These are phyloP conservation scores for Daedaleopsis nitida DNA, from an alignment of 768 basidiomycete genomes.

Conservation along the genomic window DNA sequence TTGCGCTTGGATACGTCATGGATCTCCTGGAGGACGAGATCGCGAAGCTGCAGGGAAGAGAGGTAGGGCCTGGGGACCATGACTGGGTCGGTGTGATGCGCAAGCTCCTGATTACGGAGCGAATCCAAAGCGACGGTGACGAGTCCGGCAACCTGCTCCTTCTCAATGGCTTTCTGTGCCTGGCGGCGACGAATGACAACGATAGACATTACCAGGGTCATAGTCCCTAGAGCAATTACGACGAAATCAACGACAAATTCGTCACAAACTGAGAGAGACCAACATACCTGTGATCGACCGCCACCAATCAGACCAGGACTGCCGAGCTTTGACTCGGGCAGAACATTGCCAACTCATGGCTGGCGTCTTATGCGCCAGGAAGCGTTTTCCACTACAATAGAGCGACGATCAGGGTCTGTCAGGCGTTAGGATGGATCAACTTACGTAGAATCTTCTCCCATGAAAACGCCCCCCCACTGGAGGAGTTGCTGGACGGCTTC, in stretches of 20 bases:
- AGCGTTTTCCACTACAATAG: conserved; percentile 61
- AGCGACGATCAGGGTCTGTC: background rate
- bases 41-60: conserved; percentile 85
- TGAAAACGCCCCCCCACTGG: conserved; percentile 71
- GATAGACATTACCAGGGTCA: conserved; percentile 22
- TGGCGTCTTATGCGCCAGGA: conserved; percentile 73
- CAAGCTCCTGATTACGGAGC: conserved; percentile 80
- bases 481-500: conserved; percentile 78
- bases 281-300: conserved; percentile 60
- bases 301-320: conserved; percentile 72
- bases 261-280: background rate
- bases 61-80: conserved; percentile 74
- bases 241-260: conserved; percentile 2
- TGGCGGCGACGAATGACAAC: conserved; percentile 40
- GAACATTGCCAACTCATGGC: conserved; percentile 68
- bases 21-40: conserved; percentile 80
- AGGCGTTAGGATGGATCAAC: conserved; percentile 29
- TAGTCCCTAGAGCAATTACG: conserved; percentile 22
- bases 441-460: conserved; percentile 65
- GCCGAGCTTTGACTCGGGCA: conserved; percentile 63
- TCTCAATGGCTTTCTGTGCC: conserved; percentile 57
- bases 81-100: conserved; percentile 81
- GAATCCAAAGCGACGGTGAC: conserved; percentile 81
- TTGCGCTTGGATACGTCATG: conserved; percentile 68
- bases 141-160: conserved; percentile 66